Conservation (phyloP, 139 green algal genomes). For the Coelastrella sp. region DNA sequence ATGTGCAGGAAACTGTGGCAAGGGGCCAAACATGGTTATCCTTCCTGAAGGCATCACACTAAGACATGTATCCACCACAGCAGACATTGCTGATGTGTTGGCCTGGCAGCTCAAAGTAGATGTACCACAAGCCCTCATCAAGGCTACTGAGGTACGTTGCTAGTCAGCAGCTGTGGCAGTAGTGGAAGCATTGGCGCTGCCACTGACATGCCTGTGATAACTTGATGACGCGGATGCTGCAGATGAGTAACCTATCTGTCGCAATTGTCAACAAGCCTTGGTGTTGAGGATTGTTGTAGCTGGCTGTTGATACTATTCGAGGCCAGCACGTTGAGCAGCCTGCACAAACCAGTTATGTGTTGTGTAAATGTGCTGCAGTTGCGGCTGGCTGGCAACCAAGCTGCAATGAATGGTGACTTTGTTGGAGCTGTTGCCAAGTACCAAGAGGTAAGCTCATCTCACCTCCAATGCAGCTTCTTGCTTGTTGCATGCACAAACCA, state of each 20-base stretch:
- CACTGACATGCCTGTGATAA: no score
- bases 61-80: slow-evolving; percentile 63
- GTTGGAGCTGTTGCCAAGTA: slow-evolving; percentile 53
- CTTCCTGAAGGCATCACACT: slow-evolving; percentile 60
- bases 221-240: no score
- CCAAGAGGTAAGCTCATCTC: slow-evolving; percentile 22
- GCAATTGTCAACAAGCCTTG: no score
- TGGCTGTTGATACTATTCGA: no score
- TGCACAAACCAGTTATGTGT: no score
- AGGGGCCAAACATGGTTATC: slow-evolving; percentile 75
- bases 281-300: no score
- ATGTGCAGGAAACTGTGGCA: slow-evolving; percentile 61
- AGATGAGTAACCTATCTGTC: no score
- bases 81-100: slow-evolving; percentile 55
- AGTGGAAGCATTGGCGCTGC: background rate
- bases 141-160: slow-evolving; percentile 48
- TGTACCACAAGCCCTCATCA: slow-evolving; percentile 53
- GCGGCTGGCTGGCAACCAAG: slow-evolving; percentile 70
- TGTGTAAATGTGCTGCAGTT: slow-evolving; percentile 47
- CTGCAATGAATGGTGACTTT: slow-evolving; percentile 47
- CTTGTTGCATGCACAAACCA: no score
- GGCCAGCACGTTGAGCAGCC: no score
- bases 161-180: background rate
- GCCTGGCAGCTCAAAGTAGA: slow-evolving; percentile 30
- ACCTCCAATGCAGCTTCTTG: no score